phyloP scores from a whole-genome alignment of 1,139 yeast species.

The Eremothecium gossypii region DNA sequence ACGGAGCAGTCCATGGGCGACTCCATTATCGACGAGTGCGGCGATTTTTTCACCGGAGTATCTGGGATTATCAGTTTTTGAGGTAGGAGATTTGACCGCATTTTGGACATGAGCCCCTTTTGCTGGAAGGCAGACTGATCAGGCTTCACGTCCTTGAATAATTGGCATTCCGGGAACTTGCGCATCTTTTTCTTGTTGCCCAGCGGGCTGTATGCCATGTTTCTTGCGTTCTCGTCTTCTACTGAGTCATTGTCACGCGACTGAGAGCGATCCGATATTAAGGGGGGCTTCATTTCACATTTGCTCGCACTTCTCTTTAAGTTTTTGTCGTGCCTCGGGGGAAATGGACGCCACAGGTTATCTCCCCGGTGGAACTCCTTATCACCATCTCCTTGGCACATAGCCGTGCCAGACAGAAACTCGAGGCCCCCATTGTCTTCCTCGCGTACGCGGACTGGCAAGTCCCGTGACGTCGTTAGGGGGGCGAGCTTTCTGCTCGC shows the following conservation, averaged over 20 bases:
- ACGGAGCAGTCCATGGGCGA: slow-evolving; percentile 6
- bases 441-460: slow-evolving; percentile 10
- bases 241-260: neutral
- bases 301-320: slow-evolving; percentile 4
- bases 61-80: slow-evolving; percentile 24
- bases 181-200: slow-evolving; percentile 1
- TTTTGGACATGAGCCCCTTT: slow-evolving; percentile 27
- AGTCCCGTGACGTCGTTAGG: slow-evolving; percentile 8
- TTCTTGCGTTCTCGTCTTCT: neutral
- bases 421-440: slow-evolving; percentile 11
- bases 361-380: neutral
- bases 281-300: neutral
- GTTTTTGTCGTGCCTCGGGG: neutral
- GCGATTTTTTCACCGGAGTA: slow-evolving; percentile 29
- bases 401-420: neutral
- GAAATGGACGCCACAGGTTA: neutral
- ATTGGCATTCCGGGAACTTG: slow-evolving; percentile 9
- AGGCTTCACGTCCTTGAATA: slow-evolving; percentile 20
- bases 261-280: neutral
- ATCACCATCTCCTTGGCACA: neutral
- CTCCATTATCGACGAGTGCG: slow-evolving; percentile 13
- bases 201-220: neutral
- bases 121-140: slow-evolving; percentile 22
- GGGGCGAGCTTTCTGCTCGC: slow-evolving; percentile 2
- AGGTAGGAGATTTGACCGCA: slow-evolving; percentile 14